Base-by-base conservation (phyloP, 2,329 filamentous ascomycete genomes). In the Dothideomycetes sp. region DNA sequence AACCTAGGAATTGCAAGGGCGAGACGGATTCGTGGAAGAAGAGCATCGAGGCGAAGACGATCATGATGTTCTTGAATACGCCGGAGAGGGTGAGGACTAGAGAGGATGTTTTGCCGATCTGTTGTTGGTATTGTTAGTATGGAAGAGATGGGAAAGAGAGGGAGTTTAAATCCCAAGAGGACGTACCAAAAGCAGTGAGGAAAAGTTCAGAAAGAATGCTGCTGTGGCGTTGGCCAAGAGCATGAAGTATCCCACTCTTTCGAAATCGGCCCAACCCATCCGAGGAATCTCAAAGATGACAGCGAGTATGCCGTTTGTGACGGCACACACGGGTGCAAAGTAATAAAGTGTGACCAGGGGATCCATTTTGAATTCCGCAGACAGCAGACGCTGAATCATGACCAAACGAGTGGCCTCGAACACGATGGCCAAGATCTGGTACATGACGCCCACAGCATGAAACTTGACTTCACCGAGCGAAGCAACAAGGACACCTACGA, bases 91-190 rank as follows among this genome's bases (percentile, higher is more conserved):
- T 51, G 19, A 51, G 44, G 42, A 51, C 49, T 10, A 51, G 47
- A 9, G 49, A 51, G 24, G 49, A 51, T 16, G 49, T 51, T 29
- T 47, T 47, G 44, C 49, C 49, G 24, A 51, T 51, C 49, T 51
- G 31, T 43, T 16, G 19, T 20, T 7, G 13, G 7, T 19, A 19
- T 12, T 19, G 29, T 24, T 15, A 25, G 15, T 17, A 18, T 10
- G 16, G 15, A 15, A 29, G 15, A 17, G 16, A 35, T 16, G 20
- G n/a, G 5, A 5, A 15, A 13, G 11, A 25, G 20, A 22, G 10
- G 10, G 5, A 10, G 11, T 16, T 18, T 12, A 23, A 12, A 7
- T 25, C 23, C 7, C 17, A 34, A 37, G n/a, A 5, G 11, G 27
- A 15, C 49, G 16, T 48, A 51, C 49, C 38, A 51, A 36, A 29